Percentiles rank a stretch among this genome's conserved stretches.
Evolutionary conservation across 257 asterid genomes (phyloP).

Genomic region (Nicotiana undulata): DNA sequence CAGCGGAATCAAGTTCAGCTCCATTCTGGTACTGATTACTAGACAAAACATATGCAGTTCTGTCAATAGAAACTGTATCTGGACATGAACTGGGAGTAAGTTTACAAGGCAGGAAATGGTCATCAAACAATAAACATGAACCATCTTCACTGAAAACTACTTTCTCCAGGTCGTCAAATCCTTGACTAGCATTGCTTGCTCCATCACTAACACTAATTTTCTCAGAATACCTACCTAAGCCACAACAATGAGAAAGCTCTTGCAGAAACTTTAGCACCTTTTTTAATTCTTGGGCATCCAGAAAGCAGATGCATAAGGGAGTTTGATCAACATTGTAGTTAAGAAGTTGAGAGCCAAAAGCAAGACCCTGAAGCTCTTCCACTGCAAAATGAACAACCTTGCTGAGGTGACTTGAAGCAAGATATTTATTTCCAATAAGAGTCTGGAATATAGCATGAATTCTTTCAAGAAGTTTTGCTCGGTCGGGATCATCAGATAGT

Average conservation of each 20-base stretch:
- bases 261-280: constrained; percentile 76
- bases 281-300: constrained; percentile 72
- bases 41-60: constrained; percentile 26
- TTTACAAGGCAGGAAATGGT: constrained; percentile 52
- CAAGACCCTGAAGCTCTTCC: constrained; percentile 77
- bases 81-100: constrained; percentile 23
- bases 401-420: constrained; percentile 78
- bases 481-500: constrained; percentile 73
- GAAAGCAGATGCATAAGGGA: constrained; percentile 76
- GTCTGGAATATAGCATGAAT: constrained; percentile 53
- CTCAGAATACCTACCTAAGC: constrained; percentile 60
- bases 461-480: constrained; percentile 74
- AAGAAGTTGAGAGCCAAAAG: constrained; percentile 66
- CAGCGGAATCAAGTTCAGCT: constrained; percentile 56
- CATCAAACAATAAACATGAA: constrained; percentile 61
- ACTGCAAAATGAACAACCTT: constrained; percentile 79
- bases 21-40: constrained; percentile 35
- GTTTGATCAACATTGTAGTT: constrained; percentile 55
- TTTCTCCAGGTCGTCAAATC: constrained; percentile 53
- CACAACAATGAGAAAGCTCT: constrained; percentile 73
- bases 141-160: constrained; percentile 53
- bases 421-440: constrained; percentile 64
- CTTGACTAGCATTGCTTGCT: constrained; percentile 27
- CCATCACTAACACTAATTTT: constrained; percentile 40
- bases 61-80: constrained; percentile 22